Evolutionary conservation across 2,329 filamentous ascomycete species (phyloP), one percentile per base, ranked within the genome.

Genomic region (Lizonia empirigonia): DNA sequence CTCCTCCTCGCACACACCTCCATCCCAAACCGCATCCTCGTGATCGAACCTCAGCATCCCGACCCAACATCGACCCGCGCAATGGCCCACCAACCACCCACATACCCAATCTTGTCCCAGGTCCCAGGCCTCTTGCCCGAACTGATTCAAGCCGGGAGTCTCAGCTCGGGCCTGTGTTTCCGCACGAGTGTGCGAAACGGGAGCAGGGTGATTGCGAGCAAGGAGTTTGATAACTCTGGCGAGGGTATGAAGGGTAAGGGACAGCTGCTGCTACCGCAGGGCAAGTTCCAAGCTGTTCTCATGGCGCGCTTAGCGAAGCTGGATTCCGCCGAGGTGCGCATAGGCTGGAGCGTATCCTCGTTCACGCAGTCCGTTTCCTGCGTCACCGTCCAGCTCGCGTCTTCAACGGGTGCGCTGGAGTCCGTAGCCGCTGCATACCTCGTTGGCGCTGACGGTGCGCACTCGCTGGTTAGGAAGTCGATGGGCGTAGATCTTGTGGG

Each of bases 81-180:
- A 47, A 75, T 76, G 53, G 73, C 75, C 3, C 76, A 78, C 50
- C 71, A 75, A 50, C 73, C 75, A 7, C 68, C 70, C 2, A 70
- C 75, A 0, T 74, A 75, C 30, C 71, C 73, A 0, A 69, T 76
- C 10, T 68, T 77, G 48, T 63, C 67, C 0, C 62, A 67, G 16
- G 69, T 65, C 2, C 53, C 72, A 7, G 73, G 69, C 2, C 54
- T 77, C 2, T 60, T 76, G 15, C 63, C 70, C 0, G 70, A 74
- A 23, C 62, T 77, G 18, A 53, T 68, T 7, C 63, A 59, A 20
- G 54, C 58, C 0, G 67, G 63, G 3, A 57, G 62, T 30, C 54
- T 69, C 13, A 63, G 53, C 30, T 50, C 52, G 1, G 64, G 68
- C 0, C 23, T 74, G 6, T 70, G 67, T 38, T 72, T 71, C 44